A percentile compares a stretch with the other conserved stretches of the same genome.
phyloP scores from a whole-genome alignment of 75 land plant genomes.

The Chamaecyparis obtusa region DNA sequence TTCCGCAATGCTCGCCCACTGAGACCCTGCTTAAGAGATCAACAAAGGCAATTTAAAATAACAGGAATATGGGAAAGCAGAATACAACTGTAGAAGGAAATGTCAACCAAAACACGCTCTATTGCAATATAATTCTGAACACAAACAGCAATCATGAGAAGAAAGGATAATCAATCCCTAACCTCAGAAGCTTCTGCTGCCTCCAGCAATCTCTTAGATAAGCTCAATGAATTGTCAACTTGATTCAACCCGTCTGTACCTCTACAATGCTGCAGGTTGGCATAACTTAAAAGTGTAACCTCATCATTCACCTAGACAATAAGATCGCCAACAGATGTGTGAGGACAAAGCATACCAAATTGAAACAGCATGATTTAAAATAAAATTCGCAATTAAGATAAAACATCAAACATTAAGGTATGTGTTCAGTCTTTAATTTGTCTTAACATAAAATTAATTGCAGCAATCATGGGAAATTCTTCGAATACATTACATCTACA shows the following conservation, averaged over 20 bases:
- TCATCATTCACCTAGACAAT: background rate
- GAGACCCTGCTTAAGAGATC: slow-evolving; percentile 52
- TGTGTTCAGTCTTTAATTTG: background rate
- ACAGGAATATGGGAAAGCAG: background rate
- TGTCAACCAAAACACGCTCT: background rate
- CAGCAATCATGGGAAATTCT: background rate
- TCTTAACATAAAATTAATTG: background rate
- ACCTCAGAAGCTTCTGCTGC: slow-evolving; percentile 79
- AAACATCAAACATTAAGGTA: background rate
- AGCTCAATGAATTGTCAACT: background rate
- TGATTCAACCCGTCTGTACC: background rate
- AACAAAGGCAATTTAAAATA: slow-evolving; percentile 9
- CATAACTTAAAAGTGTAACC: background rate
- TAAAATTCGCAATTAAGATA: background rate
- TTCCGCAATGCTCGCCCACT: slow-evolving; percentile 85
- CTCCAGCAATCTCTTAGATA: slow-evolving; percentile 44
- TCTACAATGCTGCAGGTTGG: slow-evolving; percentile 5
- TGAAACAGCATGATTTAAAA: background rate
- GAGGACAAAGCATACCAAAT: background rate
- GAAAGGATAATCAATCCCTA: background rate
- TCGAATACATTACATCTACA: background rate
- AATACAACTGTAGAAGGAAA: background rate
- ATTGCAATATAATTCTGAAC: background rate
- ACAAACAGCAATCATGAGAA: background rate
- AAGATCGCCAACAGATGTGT: background rate